Evolutionary conservation across 768 basidiomycete species (phyloP), one percentile per base, ranked within the genome.

Genomic region (Tulasnella sp.): DNA sequence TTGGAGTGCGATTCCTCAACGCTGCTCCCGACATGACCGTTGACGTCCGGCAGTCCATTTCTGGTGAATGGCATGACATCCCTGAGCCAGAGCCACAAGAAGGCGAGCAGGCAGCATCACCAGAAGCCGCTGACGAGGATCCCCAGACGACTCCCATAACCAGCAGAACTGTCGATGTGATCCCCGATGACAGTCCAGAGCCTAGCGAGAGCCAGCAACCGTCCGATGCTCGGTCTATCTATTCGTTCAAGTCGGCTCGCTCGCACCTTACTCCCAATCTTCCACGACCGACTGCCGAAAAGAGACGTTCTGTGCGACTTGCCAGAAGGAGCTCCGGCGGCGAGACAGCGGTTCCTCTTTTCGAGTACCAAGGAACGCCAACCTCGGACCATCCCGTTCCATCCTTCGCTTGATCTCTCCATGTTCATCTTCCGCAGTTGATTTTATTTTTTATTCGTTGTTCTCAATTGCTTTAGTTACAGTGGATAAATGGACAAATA

Each of bases 321-420:
- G 76, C 76, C 29, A n/a, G 76, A 39, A 69, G 76, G 40, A 77
- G 76, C 70, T 77, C 76, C 16, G 76, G 76, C 13, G 76, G 76
- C 5, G 76, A 77, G 10, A 77, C 76, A 0, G 48, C 48, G 57
- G 20, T 77, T 35, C 76, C 76, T 29, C 44, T 76, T 16, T 76
- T 55, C 42, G 75, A 76, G n/a, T 35, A 75, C 11, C 46, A 75
- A 37, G 35, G 29, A 6, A 76, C 75, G 20, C 75, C 75, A 15
- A 76, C 75, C 26, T 26, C 37, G 13, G 75, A 55, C 29, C 71
- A 72, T 40, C 71, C 71, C 42, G 71, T 72, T 32, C 23, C 71
- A 23, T 46, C 40, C 32, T 37, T 48, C 37, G 74, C 44, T 51
- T 74, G 74, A 74, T 51, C 32, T 55, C 39, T 55, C 13, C 32